Evolutionary conservation across 208 protist species (phyloP).

Genomic region (Wallacemonas sp.): DNA sequence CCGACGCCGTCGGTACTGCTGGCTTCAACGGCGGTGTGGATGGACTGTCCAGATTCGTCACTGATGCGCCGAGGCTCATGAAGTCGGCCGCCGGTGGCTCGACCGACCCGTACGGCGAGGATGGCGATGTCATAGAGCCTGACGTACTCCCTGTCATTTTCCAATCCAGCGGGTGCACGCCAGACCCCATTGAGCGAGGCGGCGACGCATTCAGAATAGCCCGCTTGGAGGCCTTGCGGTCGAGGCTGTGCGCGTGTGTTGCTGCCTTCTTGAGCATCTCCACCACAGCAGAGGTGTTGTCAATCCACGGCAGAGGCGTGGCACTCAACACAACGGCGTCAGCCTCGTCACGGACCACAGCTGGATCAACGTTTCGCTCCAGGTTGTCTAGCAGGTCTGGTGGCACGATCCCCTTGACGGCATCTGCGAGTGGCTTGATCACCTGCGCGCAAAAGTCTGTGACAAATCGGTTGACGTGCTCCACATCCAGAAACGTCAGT

Average conservation of each 20-base stretch:
- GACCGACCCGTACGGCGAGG: slow-evolving; percentile 3
- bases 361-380: slow-evolving; percentile 45
- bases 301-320: slow-evolving; percentile 9
- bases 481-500: slow-evolving; percentile 3
- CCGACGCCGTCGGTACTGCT: background rate
- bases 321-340: background rate
- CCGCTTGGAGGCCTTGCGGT: slow-evolving; percentile 78
- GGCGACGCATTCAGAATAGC: slow-evolving; percentile 85
- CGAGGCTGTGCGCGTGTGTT: slow-evolving; percentile 73
- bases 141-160: slow-evolving; percentile 12
- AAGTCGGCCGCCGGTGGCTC: background rate
- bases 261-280: slow-evolving; percentile 72
- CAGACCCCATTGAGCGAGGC: slow-evolving; percentile 23
- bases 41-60: slow-evolving; percentile 9
- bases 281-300: slow-evolving; percentile 53
- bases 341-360: background rate
- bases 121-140: background rate
- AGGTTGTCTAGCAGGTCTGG: slow-evolving; percentile 78
- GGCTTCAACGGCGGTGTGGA: background rate
- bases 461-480: slow-evolving; percentile 23
- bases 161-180: background rate
- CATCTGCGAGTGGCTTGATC: slow-evolving; percentile 43
- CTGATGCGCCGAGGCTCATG: slow-evolving; percentile 15
- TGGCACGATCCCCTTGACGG: slow-evolving; percentile 57
- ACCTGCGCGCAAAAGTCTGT: slow-evolving; percentile 53